Conservation (phyloP, 208 protist genomes). For the Strigomonas culicis region DNA sequence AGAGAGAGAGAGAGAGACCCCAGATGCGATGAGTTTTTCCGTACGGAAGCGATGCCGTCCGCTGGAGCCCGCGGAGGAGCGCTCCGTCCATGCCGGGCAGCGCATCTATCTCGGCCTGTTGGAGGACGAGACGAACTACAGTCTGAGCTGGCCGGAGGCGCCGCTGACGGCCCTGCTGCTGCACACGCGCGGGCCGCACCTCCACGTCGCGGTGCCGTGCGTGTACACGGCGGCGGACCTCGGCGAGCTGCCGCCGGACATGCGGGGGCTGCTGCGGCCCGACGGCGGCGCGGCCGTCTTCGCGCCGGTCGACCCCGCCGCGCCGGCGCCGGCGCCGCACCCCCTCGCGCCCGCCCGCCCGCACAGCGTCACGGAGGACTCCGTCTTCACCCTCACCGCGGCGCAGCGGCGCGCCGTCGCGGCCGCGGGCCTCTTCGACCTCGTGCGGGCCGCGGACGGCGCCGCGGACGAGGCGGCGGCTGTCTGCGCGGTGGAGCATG, state of each 20-base stretch:
- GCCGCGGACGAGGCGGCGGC: not conserved
- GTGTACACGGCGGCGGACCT: slow-evolving; percentile 15
- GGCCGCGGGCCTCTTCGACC: slow-evolving; percentile 25
- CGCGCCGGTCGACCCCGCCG: not conserved
- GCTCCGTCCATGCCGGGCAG: slow-evolving; percentile 41
- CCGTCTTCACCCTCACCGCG: slow-evolving; percentile 53
- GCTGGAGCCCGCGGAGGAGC: slow-evolving; percentile 71
- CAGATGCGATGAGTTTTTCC: slow-evolving; percentile 43
- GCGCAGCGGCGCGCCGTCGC: slow-evolving; percentile 34
- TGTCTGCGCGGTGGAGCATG: slow-evolving; percentile 29
- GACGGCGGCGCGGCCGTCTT: slow-evolving; percentile 3
- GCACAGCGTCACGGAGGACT: slow-evolving; percentile 50
- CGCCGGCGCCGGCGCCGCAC: slow-evolving; percentile 14
- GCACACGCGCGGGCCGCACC: not conserved
- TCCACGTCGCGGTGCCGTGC: slow-evolving; percentile 19
- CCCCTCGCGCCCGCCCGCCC: slow-evolving; percentile 35
- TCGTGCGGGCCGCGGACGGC: not conserved
- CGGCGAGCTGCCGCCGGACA: not conserved
- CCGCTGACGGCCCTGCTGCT: slow-evolving; percentile 28
- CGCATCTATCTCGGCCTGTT: slow-evolving; percentile 45
- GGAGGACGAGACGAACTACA: slow-evolving; percentile 74
- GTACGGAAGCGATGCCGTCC: slow-evolving; percentile 73
- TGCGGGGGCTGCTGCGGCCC: not conserved
- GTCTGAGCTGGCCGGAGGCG: slow-evolving; percentile 79
- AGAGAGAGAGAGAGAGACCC: no score